Evolutionary conservation across 495 filamentous ascomycete species (phyloP).

Genomic region (Aspergillus egyptiacus): DNA sequence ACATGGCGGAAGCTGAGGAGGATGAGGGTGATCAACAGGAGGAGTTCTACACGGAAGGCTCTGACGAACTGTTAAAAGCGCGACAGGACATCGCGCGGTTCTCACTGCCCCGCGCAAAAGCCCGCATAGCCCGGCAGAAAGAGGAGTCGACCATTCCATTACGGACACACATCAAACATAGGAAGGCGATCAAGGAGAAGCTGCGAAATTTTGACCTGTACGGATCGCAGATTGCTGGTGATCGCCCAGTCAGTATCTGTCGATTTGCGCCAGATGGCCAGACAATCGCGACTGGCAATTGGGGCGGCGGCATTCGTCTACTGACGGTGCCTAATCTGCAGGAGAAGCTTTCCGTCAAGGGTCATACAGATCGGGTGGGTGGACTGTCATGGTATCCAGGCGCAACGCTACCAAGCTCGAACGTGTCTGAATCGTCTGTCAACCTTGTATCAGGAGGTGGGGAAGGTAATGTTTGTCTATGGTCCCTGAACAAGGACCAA

Average conservation of each 20-base stretch:
- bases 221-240: constrained; percentile 86
- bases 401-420: constrained; percentile 63
- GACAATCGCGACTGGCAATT: constrained; percentile 83
- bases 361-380: constrained; percentile 80
- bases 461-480: constrained; percentile 84
- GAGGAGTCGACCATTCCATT: constrained; percentile 75
- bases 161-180: constrained; percentile 82
- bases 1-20: constrained; percentile 47
- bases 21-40: constrained; percentile 75
- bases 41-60: constrained; percentile 90
- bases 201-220: constrained; percentile 79
- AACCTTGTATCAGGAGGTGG: constrained; percentile 90
- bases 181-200: constrained; percentile 81
- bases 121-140: constrained; percentile 67
- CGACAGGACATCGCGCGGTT: constrained; percentile 77
- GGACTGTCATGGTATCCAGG: constrained; percentile 86
- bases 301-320: constrained; percentile 81
- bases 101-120: constrained; percentile 76
- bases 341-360: constrained; percentile 64
- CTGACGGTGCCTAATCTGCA: constrained; percentile 78
- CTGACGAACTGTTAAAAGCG: constrained; percentile 65
- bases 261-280: constrained; percentile 84
- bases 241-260: constrained; percentile 82
- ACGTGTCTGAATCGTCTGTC: constrained; percentile 64
- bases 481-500: constrained; percentile 78